phyloP scores from a whole-genome alignment of 2,329 filamentous ascomycete species.

The Aspergillus aculeatus region DNA sequence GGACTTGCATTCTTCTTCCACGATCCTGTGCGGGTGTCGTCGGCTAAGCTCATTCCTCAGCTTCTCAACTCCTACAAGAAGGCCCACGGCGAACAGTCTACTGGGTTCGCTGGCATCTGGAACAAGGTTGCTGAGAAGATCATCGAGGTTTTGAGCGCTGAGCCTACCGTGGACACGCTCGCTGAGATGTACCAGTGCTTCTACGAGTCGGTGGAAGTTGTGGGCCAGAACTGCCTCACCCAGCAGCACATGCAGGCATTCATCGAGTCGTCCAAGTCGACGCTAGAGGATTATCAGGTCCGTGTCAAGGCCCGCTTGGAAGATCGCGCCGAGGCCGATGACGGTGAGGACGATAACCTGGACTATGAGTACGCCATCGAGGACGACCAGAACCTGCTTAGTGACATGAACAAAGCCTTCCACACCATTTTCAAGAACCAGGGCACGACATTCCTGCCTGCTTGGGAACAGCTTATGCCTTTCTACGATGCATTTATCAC shows the following conservation, averaged over 20 bases:
- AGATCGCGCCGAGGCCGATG: conserved; percentile 78
- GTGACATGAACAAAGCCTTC: conserved; percentile 99
- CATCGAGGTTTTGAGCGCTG: conserved; percentile 86
- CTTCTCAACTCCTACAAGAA: conserved; percentile 93
- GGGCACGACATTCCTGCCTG: conserved; percentile 74
- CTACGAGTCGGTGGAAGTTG: conserved; percentile 94
- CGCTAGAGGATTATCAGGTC: conserved; percentile 88
- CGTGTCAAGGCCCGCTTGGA: conserved; percentile 81
- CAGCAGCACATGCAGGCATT: conserved; percentile 79
- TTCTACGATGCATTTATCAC: conserved; percentile 85
- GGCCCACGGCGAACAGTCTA: conserved; percentile 76
- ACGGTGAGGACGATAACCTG: conserved; percentile 85
- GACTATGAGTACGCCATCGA: conserved; percentile 89
- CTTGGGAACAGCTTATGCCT: conserved; percentile 81
- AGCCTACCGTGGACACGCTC: conserved; percentile 92
- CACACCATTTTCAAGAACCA: conserved; percentile 99
- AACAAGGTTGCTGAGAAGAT: conserved; percentile 81
- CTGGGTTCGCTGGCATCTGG: conserved; percentile 81
- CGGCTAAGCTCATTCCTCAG: conserved; percentile 90
- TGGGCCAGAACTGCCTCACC: conserved; percentile 79
- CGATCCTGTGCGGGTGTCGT: conserved; percentile 91
- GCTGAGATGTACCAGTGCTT: conserved; percentile 99
- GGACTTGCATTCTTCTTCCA: conserved; percentile 99
- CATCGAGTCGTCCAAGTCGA: conserved; percentile 79
- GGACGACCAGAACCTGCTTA: conserved; percentile 92